These are phyloP conservation scores for Pilobolus umbonatus DNA, from an alignment of 192 early-diverging fungal genomes.

Conservation along the genomic window DNA sequence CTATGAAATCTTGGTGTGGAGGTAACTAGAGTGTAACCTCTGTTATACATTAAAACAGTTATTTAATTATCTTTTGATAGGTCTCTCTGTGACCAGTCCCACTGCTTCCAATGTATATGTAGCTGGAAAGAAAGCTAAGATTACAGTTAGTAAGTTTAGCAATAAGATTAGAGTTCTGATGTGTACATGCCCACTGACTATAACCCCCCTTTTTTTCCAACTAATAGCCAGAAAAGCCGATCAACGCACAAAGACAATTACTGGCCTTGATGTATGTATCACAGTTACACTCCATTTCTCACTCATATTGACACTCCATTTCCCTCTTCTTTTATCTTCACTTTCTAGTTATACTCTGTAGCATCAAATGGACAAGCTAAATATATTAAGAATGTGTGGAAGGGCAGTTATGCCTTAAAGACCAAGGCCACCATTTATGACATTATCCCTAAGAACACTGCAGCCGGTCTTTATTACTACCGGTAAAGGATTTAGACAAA, in stretches of 20 bases:
- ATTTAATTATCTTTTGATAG: neutral
- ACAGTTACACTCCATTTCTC: neutral
- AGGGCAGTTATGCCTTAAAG: constrained; percentile 20
- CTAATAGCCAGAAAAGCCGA: constrained; percentile 15
- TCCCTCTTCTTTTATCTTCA: neutral
- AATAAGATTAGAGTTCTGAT: neutral
- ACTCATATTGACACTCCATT: neutral
- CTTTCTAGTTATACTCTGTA: constrained; percentile 22
- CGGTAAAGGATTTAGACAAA: constrained; percentile 3
- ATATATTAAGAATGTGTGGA: constrained; percentile 31
- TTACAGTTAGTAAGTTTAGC: constrained; percentile 22
- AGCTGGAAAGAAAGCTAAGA: constrained; percentile 18
- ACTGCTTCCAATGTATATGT: constrained; percentile 5
- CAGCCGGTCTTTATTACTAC: constrained; percentile 35
- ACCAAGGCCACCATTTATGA: constrained; percentile 23
- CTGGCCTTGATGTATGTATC: constrained; percentile 28
- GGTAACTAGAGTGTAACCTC: constrained; percentile 9
- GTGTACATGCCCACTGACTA: too few species aligned
- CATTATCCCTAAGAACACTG: constrained; percentile 8
- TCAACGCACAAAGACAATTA: constrained; percentile 19
- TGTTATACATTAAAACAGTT: too few species aligned
- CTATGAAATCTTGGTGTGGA: constrained; percentile 28
- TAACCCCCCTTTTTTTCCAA: too few species aligned
- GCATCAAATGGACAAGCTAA: constrained; percentile 15
- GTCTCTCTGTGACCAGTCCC: constrained; percentile 15